Base-by-base conservation (phyloP, 2,329 filamentous ascomycete genomes). In the Hypomyces rosellus region DNA sequence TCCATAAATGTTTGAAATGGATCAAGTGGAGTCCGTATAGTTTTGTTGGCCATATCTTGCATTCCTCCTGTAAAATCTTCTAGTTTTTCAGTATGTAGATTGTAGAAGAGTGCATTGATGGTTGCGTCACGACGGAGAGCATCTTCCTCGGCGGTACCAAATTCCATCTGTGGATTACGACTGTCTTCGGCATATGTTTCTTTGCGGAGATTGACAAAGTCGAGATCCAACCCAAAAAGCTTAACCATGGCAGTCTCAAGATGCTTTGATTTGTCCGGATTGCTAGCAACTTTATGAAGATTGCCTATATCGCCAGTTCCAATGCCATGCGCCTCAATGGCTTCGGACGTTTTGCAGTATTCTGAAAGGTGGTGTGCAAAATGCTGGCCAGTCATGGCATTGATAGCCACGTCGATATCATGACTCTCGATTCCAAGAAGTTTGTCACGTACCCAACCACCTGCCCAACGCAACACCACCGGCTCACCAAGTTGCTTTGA, bases 251-350 rank as follows among this genome's bases (percentile, higher is more conserved):
- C 88, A 0, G 92, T 97, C 69, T 95, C 92, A 13, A 97, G 79
- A 64, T 97, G 89, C 70, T 97, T 97, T 16, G 90, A 96, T 71
- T 96, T 96, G 62, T 96, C 90, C 1, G 91, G 92, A 65, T 97
- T 97, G 51, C 86, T 86, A 47, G 86, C 85, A 58, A 96, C 92
- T 67, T 89, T 95, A 74, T 96, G 86, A 33, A 96, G 75, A 55
- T 81, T 85, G 5, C 86, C 85, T 48, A 93, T 75, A 50, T 85
- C 84, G 47, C 78, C 77, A 15, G 69, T 63, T 30, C 66, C 65
- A 45, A 85, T 74, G 9, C 68, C 70, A 60, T 91, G 85, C 61
- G 82, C 84, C 46, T 78, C 72, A 11, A 79, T 69, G 52, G 84
- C 82, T 4, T 76, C 77, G 0, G 79, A 73, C 22, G 74, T 69